These are phyloP conservation scores for Peziza echinospora DNA, from an alignment of 495 filamentous ascomycete genomes.

Conservation along the genomic window DNA sequence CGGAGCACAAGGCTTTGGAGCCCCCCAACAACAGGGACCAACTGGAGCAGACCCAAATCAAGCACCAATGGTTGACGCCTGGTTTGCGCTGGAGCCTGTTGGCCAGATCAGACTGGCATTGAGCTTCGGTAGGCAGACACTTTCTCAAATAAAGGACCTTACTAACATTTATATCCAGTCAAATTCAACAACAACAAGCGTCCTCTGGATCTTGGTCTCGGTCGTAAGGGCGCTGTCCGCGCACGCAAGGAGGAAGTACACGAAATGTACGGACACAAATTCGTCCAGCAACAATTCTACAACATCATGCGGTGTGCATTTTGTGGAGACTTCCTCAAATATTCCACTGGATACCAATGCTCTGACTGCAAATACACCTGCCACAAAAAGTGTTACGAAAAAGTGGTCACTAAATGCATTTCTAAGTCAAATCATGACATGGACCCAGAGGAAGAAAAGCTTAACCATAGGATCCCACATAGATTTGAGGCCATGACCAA, in stretches of 20 bases:
- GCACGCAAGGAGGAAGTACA: conserved; percentile 93
- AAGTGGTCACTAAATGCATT: conserved; percentile 99
- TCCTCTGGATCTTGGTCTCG: conserved; percentile 68
- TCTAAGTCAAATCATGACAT: conserved; percentile 97
- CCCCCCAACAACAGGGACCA: conserved; percentile 30
- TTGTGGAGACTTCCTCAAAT: conserved; percentile 95
- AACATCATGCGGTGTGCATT: conserved; percentile 99
- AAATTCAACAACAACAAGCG: conserved; percentile 47
- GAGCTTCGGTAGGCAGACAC: conserved; percentile 48
- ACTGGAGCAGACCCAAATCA: conserved; percentile 23
- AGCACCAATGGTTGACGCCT: conserved; percentile 48
- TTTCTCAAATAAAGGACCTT: conserved; percentile 15
- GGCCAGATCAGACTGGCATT: conserved; percentile 72
- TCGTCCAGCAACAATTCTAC: conserved; percentile 94
- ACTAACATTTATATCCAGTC: conserved; percentile 23
- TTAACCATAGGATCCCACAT: conserved; percentile 97
- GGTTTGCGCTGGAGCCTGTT: conserved; percentile 91
- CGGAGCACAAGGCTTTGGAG: conserved; percentile 6
- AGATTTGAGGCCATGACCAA: conserved; percentile 87
- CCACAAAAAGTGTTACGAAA: conserved; percentile 85
- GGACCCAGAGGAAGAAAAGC: conserved; percentile 95
- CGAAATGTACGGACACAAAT: conserved; percentile 98
- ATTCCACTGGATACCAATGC: conserved; percentile 96
- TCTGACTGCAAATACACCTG: conserved; percentile 99
- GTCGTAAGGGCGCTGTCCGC: conserved; percentile 86